Percentiles rank a stretch among this genome's conserved stretches.
These are phyloP conservation scores for Claviceps pusilla DNA, from an alignment of 2,329 filamentous ascomycete genomes.

Conservation along the genomic window DNA sequence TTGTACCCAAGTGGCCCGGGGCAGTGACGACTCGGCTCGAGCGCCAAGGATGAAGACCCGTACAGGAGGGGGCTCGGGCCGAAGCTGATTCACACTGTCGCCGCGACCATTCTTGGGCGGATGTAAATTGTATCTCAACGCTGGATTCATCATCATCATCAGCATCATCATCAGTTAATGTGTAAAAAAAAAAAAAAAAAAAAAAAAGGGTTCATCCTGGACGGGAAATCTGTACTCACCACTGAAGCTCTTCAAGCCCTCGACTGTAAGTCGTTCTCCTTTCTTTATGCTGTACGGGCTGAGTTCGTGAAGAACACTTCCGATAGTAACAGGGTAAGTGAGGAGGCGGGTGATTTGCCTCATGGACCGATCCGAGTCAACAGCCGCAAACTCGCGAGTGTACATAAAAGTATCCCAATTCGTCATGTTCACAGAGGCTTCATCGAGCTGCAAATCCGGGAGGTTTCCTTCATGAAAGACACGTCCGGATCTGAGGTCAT, in stretches of 20 bases:
- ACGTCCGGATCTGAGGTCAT: conserved; percentile 78
- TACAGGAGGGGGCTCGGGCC: conserved; percentile 72
- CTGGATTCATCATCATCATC: conserved; percentile 26
- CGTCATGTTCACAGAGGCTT: conserved; percentile 88
- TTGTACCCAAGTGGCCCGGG: conserved; percentile 86
- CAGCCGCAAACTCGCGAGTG: conserved; percentile 75
- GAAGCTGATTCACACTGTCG: conserved; percentile 59
- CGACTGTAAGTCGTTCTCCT: conserved; percentile 62
- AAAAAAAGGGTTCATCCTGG: neutral
- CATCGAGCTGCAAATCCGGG: conserved; percentile 76
- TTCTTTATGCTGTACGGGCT: conserved; percentile 76
- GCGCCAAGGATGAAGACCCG: conserved; percentile 88
- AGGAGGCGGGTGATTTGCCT: conserved; percentile 83
- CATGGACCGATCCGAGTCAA: conserved; percentile 82
- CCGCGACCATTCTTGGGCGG: conserved; percentile 68
- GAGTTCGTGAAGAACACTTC: conserved; percentile 81
- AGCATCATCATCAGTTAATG: neutral
- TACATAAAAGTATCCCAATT: conserved; percentile 98
- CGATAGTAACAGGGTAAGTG: conserved; percentile 87
- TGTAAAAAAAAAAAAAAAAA: neutral
- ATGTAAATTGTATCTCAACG: conserved; percentile 84
- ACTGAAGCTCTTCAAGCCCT: conserved; percentile 86
- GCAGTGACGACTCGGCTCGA: conserved; percentile 91
- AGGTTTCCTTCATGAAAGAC: conserved; percentile 92
- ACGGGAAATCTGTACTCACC: conserved; percentile 40